A percentile compares a stretch with the other conserved stretches of the same genome.
Evolutionary conservation across 2,329 filamentous ascomycete species (phyloP).

Genomic region (Delphinella strobiligena): DNA sequence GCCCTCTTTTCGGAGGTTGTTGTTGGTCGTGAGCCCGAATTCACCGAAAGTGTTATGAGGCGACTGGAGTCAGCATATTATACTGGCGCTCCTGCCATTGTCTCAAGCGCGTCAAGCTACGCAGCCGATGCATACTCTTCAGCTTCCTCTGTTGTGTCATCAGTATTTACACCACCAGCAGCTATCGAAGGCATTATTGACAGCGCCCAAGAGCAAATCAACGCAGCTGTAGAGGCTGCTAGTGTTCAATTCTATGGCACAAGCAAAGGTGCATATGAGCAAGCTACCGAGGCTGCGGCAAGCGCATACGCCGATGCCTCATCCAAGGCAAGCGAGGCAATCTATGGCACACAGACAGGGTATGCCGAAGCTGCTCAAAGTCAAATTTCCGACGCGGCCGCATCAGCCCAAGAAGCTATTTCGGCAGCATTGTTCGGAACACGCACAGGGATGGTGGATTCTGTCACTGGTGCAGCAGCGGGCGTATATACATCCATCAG

Average conservation of each 20-base stretch:
- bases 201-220: constrained; percentile 44
- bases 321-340: constrained; percentile 35
- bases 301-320: constrained; percentile 34
- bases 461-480: constrained; percentile 31
- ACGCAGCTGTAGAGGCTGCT: constrained; percentile 47
- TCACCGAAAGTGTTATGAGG: constrained; percentile 67
- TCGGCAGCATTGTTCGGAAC: constrained; percentile 46
- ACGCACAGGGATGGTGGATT: constrained; percentile 35
- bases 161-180: constrained; percentile 45
- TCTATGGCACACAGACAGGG: constrained; percentile 42
- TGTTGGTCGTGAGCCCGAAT: constrained; percentile 64
- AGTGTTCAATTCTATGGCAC: constrained; percentile 47
- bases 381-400: constrained; percentile 41
- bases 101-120: constrained; percentile 40
- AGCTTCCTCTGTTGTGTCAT: constrained; percentile 33
- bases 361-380: constrained; percentile 42
- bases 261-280: constrained; percentile 40
- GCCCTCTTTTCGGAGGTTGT: constrained; percentile 66
- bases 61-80: constrained; percentile 61
- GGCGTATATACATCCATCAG: constrained; percentile 34
- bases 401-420: constrained; percentile 43
- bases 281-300: constrained; percentile 41
- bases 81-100: constrained; percentile 48
- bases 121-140: constrained; percentile 35
- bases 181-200: constrained; percentile 46